Evolutionary conservation across 2,329 filamentous ascomycete species (phyloP).

Genomic region (Fusarium sp.): DNA sequence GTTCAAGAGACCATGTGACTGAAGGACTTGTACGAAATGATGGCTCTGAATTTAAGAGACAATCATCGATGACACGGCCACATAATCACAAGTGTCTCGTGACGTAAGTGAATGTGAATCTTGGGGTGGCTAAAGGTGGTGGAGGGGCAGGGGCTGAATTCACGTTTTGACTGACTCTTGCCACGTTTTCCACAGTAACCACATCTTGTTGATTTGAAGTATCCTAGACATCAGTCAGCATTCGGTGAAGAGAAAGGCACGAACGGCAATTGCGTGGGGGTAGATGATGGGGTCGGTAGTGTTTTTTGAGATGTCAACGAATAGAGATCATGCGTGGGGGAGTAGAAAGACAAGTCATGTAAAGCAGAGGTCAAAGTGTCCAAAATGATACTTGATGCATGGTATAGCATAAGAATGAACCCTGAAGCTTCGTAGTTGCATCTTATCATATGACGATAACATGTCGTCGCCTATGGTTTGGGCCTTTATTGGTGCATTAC

Average conservation of each 20-base stretch:
- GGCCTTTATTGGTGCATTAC: background rate
- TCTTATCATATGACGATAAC: slow-evolving; percentile 6
- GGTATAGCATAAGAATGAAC: background rate
- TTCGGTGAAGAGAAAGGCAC: slow-evolving; percentile 18
- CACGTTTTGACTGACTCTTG: slow-evolving; percentile 65
- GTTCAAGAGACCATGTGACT: slow-evolving; percentile 7
- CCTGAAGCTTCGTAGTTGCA: background rate
- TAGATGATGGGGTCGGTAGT: slow-evolving; percentile 21
- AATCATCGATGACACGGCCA: slow-evolving; percentile 18
- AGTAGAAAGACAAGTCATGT: slow-evolving; percentile 1
- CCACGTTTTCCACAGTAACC: slow-evolving; percentile 64
- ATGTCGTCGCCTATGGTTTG: slow-evolving; percentile 1
- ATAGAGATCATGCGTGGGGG: slow-evolving; percentile 28
- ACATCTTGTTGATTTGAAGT: slow-evolving; percentile 64
- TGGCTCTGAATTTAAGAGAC: slow-evolving; percentile 7
- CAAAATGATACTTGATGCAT: background rate
- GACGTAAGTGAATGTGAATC: slow-evolving; percentile 10
- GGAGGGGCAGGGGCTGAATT: slow-evolving; percentile 36
- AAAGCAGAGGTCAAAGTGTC: background rate
- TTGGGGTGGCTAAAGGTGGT: background rate
- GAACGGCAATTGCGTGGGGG: slow-evolving; percentile 41
- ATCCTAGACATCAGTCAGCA: slow-evolving; percentile 55
- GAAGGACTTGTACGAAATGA: background rate
- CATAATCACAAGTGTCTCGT: slow-evolving; percentile 3
- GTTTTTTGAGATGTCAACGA: slow-evolving; percentile 23